Conservation (phyloP, 2,329 filamentous ascomycete genomes). For the Sarocladium oryzae region DNA sequence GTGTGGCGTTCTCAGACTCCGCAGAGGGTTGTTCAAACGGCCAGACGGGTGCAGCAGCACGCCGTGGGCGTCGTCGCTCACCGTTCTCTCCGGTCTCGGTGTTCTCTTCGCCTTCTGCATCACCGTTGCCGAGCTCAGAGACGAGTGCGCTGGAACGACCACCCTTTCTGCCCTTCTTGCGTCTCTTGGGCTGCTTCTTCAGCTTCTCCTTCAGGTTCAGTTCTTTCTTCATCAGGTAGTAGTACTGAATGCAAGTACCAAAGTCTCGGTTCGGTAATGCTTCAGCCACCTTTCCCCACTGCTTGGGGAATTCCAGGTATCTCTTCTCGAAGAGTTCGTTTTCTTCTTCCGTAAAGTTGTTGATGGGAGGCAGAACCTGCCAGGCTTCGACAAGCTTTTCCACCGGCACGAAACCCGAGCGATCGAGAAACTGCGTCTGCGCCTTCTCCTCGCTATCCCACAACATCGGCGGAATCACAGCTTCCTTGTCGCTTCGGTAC, state of each 20-base stretch:
- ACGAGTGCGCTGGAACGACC: slow-evolving; percentile 58
- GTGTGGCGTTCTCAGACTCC: slow-evolving; percentile 55
- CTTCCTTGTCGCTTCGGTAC: slow-evolving; percentile 71
- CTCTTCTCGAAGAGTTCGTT: slow-evolving; percentile 64
- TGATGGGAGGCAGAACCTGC: slow-evolving; percentile 64
- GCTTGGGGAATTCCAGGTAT: slow-evolving; percentile 72
- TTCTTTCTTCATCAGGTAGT: slow-evolving; percentile 73
- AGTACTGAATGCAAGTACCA: slow-evolving; percentile 77
- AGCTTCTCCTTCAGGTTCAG: slow-evolving; percentile 72
- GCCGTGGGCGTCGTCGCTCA: slow-evolving; percentile 50
- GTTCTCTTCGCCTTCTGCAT: slow-evolving; percentile 49
- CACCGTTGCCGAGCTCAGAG: slow-evolving; percentile 56
- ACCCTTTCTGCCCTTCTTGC: slow-evolving; percentile 52
- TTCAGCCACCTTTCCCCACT: slow-evolving; percentile 73
- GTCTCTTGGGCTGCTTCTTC: slow-evolving; percentile 54
- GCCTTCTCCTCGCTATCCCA: slow-evolving; percentile 55
- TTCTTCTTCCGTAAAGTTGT: slow-evolving; percentile 71
- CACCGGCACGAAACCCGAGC: slow-evolving; percentile 56
- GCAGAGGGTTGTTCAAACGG: slow-evolving; percentile 51
- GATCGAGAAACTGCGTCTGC: slow-evolving; percentile 56
- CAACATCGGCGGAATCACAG: slow-evolving; percentile 64
- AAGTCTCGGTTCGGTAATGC: slow-evolving; percentile 62
- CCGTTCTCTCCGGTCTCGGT: slow-evolving; percentile 53
- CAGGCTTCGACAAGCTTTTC: slow-evolving; percentile 63
- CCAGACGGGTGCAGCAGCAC: slow-evolving; percentile 66